A percentile compares a stretch with the other conserved stretches of the same genome.
These are phyloP conservation scores for Vanrija sp. DNA, from an alignment of 1,284 basidiomycete species.

Conservation along the genomic window DNA sequence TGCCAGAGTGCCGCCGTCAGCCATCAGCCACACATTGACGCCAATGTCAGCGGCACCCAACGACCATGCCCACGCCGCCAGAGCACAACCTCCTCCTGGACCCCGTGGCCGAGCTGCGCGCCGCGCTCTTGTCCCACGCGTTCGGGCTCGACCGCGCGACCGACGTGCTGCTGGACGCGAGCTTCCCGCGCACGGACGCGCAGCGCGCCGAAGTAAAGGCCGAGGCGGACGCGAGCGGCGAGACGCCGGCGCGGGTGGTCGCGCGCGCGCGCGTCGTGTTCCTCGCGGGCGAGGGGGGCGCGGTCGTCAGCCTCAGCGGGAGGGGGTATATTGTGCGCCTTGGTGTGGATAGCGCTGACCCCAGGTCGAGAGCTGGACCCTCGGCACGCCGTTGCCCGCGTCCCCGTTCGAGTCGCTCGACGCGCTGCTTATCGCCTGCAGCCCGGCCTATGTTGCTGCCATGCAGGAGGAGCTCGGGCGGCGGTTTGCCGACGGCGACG, in stretches of 20 bases:
- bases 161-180: constrained; percentile 16
- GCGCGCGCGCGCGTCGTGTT: constrained; percentile 23
- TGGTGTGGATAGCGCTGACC: background rate
- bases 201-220: constrained; percentile 18
- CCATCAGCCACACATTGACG: background rate
- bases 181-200: constrained; percentile 28
- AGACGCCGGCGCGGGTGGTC: constrained; percentile 16
- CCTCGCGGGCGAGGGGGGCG: constrained; percentile 19
- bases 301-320: constrained; percentile 24
- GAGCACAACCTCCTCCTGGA: constrained; percentile 33
- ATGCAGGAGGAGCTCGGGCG: constrained; percentile 36
- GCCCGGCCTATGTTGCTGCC: constrained; percentile 32
- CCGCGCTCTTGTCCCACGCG: constrained; percentile 26
- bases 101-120: constrained; percentile 33
- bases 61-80: constrained; percentile 8
- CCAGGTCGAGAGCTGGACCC: constrained; percentile 13
- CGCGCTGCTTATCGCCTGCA: constrained; percentile 37
- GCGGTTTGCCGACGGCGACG: constrained; percentile 24
- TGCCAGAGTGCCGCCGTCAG: too few relatives aligned
- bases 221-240: constrained; percentile 3
- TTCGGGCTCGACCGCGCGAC: constrained; percentile 24
- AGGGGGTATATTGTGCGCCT: constrained; percentile 37
- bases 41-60: background rate
- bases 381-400: constrained; percentile 3
- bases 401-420: constrained; percentile 39